Percentiles rank a stretch among this genome's conserved stretches.
phyloP scores from a whole-genome alignment of 2,329 filamentous ascomycete genomes.

The Blastomyces emzantsi region DNA sequence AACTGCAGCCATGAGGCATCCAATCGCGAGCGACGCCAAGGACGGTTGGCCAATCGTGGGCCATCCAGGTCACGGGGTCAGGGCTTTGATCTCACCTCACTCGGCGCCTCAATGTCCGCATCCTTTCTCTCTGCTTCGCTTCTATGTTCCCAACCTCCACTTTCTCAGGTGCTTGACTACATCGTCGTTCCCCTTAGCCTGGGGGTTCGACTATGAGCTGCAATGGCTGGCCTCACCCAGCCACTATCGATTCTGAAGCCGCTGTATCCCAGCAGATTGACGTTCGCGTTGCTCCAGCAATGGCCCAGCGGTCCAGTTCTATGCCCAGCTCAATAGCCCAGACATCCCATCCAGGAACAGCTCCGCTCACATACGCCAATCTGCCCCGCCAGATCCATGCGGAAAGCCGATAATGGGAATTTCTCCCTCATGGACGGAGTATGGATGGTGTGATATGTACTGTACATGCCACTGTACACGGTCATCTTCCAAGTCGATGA shows the following conservation, averaged over 20 bases:
- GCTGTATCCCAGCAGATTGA: background rate
- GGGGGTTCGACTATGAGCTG: background rate
- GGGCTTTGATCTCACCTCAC: constrained; percentile 4
- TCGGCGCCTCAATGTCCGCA: background rate
- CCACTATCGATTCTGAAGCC: background rate
- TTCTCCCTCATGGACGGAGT: background rate
- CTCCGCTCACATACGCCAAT: background rate
- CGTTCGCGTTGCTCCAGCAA: background rate
- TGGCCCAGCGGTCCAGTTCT: background rate
- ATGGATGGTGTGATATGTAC: background rate
- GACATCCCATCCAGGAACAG: too few species aligned
- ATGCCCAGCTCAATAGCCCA: background rate
- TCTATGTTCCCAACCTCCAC: background rate
- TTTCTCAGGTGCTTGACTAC: background rate
- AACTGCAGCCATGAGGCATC: constrained; percentile 13
- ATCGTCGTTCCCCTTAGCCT: background rate
- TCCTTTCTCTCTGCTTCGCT: background rate
- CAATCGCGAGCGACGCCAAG: constrained; percentile 8
- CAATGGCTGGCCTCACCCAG: background rate
- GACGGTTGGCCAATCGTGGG: constrained; percentile 9
- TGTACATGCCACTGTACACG: background rate
- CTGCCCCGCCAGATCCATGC: constrained; percentile 2
- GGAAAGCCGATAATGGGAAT: background rate
- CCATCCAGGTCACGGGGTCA: background rate
- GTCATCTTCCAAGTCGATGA: background rate